Base-by-base conservation (phyloP, 202 grass and related monocot species). In the Brachypodium distachyon region DNA sequence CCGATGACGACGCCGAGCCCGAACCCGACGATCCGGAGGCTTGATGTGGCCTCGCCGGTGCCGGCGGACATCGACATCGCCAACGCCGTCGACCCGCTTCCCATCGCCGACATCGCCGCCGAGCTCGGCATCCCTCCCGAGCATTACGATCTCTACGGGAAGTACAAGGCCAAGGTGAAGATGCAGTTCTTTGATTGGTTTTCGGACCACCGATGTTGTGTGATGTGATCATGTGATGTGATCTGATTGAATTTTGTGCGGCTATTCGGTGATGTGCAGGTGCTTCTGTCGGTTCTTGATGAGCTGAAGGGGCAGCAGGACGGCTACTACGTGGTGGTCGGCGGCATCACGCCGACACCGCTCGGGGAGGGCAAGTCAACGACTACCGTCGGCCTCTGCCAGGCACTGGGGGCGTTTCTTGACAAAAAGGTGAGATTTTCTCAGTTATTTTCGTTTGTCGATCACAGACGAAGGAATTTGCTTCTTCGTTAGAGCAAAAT, bases 61-160 rank as follows among this genome's bases (percentile, higher is more conserved):
- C 96, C 96, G 18, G 89, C 92, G n/a, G 96, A 99, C 73, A 99
- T 99, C 68, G 89, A 99, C 87, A 87, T 99, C 82, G 96, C 96
- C 87, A 99, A 99, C 75, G 72, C 87, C 70, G 85, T 99, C 70
- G 75, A 87, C 74, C 89, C 96, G 32, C 87, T 93, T 37, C 81
- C 76, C 41, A 96, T 99, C 82, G 66, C 81, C 2, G 80, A 90
- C 43, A 89, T 99, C 80, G 92, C 96, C 0, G 83, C 85, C 1
- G 88, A 82, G 70, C 87, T 99, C 57, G 89, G 89, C 32, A 90
- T 99, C 70, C 67, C 83, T 2, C 80, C 96, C 12, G 69, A 92
- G 29, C 87, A 99, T 85, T 93, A 85, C 87, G 96, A 99, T 37
- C 88, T 93, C 67, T 99, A 95, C 75, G 96, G 92, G 14, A 99